phyloP scores from a whole-genome alignment of 768 basidiomycete species.

The Galerina marginata region DNA sequence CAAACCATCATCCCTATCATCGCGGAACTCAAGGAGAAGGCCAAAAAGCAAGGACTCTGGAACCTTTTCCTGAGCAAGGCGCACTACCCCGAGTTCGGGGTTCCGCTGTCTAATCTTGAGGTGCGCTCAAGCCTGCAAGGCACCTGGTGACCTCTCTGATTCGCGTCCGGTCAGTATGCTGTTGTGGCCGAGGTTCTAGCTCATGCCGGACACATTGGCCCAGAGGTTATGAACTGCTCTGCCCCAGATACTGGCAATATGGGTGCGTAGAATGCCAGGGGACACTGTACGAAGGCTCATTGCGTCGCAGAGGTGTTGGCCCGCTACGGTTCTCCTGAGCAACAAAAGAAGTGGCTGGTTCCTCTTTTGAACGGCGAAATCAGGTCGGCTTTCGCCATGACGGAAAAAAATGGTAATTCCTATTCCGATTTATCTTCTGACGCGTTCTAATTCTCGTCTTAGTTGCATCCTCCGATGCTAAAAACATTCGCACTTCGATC shows the following conservation, averaged over 20 bases:
- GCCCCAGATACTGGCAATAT: constrained; percentile 99
- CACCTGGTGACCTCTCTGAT: not conserved
- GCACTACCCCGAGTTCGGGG: constrained; percentile 90
- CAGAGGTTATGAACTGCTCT: constrained; percentile 91
- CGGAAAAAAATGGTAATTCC: constrained; percentile 79
- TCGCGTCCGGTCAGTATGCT: constrained; percentile 67
- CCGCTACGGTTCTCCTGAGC: constrained; percentile 88
- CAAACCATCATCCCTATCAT: constrained; percentile 81
- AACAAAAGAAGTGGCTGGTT: constrained; percentile 88
- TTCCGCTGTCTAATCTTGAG: constrained; percentile 93
- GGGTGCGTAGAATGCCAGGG: constrained; percentile 58
- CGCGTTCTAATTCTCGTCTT: constrained; percentile 2
- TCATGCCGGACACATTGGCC: constrained; percentile 78
- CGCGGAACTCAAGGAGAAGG: constrained; percentile 85
- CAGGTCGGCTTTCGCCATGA: constrained; percentile 96
- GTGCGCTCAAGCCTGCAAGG: constrained; percentile 39
- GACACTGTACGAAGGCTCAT: constrained; percentile 2
- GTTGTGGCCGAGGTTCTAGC: constrained; percentile 98
- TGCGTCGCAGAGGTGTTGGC: constrained; percentile 86
- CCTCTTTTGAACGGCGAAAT: constrained; percentile 93
- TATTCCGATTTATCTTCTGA: constrained; percentile 1
- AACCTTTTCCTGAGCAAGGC: constrained; percentile 95
- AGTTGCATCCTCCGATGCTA: constrained; percentile 97
- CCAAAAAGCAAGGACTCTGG: constrained; percentile 91
- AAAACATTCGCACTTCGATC: constrained; percentile 90